A percentile compares a stretch with the other conserved stretches of the same genome.
These are phyloP conservation scores for Chaetomium strumarium DNA, from an alignment of 2,329 filamentous ascomycete genomes.

Conservation along the genomic window DNA sequence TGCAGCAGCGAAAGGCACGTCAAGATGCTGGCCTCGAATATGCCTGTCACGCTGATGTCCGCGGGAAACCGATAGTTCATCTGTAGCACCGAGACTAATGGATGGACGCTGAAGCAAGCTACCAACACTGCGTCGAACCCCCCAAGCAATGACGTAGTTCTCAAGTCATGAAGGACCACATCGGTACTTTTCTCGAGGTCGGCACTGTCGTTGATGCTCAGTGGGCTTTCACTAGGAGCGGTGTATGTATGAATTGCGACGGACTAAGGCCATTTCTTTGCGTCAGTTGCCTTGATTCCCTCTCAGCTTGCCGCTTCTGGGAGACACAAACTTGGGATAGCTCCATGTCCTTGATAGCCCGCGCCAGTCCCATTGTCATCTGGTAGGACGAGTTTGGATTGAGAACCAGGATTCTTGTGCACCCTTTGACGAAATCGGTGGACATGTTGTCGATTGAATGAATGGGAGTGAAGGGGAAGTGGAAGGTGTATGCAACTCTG, in stretches of 20 bases:
- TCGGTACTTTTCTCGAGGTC: conserved; percentile 60
- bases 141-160: conserved; percentile 30
- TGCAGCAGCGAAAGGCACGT: conserved; percentile 51
- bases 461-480: not conserved
- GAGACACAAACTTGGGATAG: conserved; percentile 32
- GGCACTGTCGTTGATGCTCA: conserved; percentile 70
- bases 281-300: not conserved
- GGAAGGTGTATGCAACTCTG: not conserved
- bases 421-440: conserved; percentile 27
- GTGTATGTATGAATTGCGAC: conserved; percentile 59
- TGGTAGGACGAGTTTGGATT: conserved; percentile 71
- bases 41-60: conserved; percentile 69
- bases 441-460: conserved; percentile 22
- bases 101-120: conserved; percentile 83
- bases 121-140: conserved; percentile 72
- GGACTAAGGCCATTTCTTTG: conserved; percentile 30
- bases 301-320: too few relatives aligned
- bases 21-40: conserved; percentile 78
- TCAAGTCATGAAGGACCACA: conserved; percentile 54
- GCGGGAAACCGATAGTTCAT: conserved; percentile 22
- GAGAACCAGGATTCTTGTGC: conserved; percentile 58
- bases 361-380: conserved; percentile 64
- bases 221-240: conserved; percentile 54
- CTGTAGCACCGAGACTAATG: conserved; percentile 59
- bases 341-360: conserved; percentile 40